Evolutionary conservation across 1,284 basidiomycete genomes (phyloP).

Genomic region (Ustilago curta): DNA sequence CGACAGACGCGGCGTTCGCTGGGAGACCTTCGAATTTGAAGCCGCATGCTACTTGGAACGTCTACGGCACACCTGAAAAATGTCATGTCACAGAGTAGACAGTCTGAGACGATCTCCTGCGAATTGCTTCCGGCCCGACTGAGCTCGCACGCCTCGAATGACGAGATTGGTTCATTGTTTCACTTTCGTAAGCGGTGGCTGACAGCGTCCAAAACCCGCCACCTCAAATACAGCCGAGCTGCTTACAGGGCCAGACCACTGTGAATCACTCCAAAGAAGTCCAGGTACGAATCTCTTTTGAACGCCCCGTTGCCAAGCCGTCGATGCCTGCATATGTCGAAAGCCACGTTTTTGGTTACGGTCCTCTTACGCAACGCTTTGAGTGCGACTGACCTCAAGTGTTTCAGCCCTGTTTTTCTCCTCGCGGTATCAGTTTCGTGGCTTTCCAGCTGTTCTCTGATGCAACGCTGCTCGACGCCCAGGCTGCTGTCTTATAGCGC

Average conservation of each 20-base stretch:
- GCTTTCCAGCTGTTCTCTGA: neutral
- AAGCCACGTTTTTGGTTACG: slow-evolving; percentile 4
- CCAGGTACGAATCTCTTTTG: neutral
- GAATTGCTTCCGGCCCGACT: neutral
- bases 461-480: neutral
- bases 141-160: no score
- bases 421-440: neutral
- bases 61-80: neutral
- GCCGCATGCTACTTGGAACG: neutral
- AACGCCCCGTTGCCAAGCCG: neutral
- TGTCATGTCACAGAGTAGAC: neutral
- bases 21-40: neutral
- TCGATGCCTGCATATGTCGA: slow-evolving; percentile 6
- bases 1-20: slow-evolving; percentile 2
- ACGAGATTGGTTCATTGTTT: no score
- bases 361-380: neutral
- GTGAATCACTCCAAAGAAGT: neutral
- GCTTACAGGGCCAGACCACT: neutral
- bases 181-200: no score
- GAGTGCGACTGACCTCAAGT: neutral
- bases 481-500: neutral
- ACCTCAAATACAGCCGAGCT: slow-evolving; percentile 1
- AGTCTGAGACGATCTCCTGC: neutral
- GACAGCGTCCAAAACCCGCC: no score
- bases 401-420: neutral